Evolutionary conservation across 2,329 filamentous ascomycete species (phyloP), one percentile per base, ranked within the genome.

Genomic region (Lachnellula occidentalis): DNA sequence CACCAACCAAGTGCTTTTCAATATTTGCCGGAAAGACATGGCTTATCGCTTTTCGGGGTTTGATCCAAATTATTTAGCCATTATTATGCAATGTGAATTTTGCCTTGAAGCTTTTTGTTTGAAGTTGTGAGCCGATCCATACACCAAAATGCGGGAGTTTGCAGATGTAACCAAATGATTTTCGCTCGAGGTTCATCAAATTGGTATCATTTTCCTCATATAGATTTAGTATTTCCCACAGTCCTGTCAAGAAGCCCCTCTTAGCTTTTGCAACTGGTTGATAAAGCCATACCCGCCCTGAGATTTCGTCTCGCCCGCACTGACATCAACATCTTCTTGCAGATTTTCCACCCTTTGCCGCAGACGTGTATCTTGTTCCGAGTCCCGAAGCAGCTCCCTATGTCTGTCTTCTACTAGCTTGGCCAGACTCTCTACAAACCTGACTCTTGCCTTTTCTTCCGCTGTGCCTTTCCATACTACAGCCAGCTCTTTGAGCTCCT

Each of bases 381-480:
- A 60, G 42, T 70, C 66, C 36, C 63, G 53, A 19, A 69, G 45
- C n/a, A 70, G 50, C 45, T 69, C 67, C 50, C 64, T 56, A 57
- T 70, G 67, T 21, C 76, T 76, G 60, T 96, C 92, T 67, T 96
- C 91, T 1, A 96, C 89, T 71, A 90, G 79, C 74, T 85, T 90
- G 34, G 85, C 83, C 64, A 99, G 70, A 50, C 80, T 79, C 60
- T 97, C 92, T 17, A 99, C 85, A 68, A 96, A 91, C 65, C 83
- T 88, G 9, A 74, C 74, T 51, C 94, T 78, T 5, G 90, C 90
- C 72, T 89, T 95, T 70, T 97, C 94, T 73, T 99, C 94, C 0
- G 89, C 87, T 2, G 94, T 96, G n/a, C 91, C 91, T 69, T 88
- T 92, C 92, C 94, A 99, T 21, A 99, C 85, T n/a, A 74, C 74